These are phyloP conservation scores for Oenanthe javanica DNA, from an alignment of 140 eudicot species.

Conservation along the genomic window DNA sequence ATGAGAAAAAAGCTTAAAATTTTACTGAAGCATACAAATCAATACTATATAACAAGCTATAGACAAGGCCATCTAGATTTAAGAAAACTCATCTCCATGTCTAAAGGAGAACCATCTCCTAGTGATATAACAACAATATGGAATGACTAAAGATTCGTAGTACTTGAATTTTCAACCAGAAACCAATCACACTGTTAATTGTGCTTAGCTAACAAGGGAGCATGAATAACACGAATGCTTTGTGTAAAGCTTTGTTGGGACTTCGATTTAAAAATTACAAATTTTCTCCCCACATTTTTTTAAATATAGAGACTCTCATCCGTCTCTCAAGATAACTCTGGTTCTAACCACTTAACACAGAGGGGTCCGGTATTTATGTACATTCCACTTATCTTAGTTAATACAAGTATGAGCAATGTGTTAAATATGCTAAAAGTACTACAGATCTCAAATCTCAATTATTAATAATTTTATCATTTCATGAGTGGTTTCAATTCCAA, in stretches of 20 bases:
- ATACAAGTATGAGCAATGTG: background rate
- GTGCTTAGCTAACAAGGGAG: background rate
- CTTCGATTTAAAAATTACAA: background rate
- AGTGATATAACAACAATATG: background rate
- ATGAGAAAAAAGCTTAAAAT: slow-evolving; percentile 3
- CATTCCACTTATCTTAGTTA: background rate
- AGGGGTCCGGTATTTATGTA: background rate
- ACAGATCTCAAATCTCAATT: background rate
- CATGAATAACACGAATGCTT: background rate
- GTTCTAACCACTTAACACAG: background rate
- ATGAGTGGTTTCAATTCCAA: background rate
- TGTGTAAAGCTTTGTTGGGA: background rate
- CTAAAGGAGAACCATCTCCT: background rate
- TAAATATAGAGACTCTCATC: background rate
- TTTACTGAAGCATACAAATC: background rate
- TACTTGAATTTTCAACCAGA: background rate
- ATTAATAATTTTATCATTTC: background rate
- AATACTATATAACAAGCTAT: background rate
- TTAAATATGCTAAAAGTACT: background rate
- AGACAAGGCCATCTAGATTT: background rate
- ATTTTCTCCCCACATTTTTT: background rate
- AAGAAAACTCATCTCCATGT: background rate
- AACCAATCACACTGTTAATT: background rate
- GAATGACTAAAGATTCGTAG: background rate
- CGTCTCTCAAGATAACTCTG: background rate